Evolutionary conservation across 192 early-diverging fungal genomes (phyloP), one percentile per base, ranked within the genome.

Genomic region (Mortierella hygrophila): DNA sequence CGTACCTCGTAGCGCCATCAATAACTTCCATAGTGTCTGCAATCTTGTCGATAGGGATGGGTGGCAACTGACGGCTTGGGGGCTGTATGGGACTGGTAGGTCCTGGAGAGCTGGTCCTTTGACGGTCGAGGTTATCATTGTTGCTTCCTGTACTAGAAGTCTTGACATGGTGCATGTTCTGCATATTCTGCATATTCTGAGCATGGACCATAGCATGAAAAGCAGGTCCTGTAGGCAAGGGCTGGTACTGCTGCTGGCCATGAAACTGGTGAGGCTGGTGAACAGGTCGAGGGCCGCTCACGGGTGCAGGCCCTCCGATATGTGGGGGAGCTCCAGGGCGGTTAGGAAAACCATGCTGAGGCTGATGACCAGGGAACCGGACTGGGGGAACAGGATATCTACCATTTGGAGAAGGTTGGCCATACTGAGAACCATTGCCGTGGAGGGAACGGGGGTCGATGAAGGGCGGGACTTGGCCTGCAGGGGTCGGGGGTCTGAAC

Each of bases 191-290:
- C 60, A 65, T 65, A 23, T 79, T 79, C 46, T 80, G 74, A 7
- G 55, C 55, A 68, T 85, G 83, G 6, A 57, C 70, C 65, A 80
- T 76, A 35, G 70, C 38, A 46, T 80, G 70, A 42, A 80, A 85
- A 32, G 78, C 74, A 15, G 77, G 54, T 16, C 74, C 83, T 4
- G 78, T 75, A 32, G 78, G 78, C 16, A 68, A 11, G 18, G 70
- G 42, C 29, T 77, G 81, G 13, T 26, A 54, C 38, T 60, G 74
- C 37, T 68, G 16, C 42, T 63, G 72, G 15, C 78, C 78, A 20
- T 76, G 77, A 32, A 76, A 75, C 16, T 84, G 82, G 42, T 76
- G 49, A 3, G 83, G 70, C 68, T 86, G 84, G 35, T 86, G 84
- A 4, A 74, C 84, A 13, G 70, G 32, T 3, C 76, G 82, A 57